phyloP scores from a whole-genome alignment of 2,329 filamentous ascomycete genomes.

The Colletotrichum cordylinicola region DNA sequence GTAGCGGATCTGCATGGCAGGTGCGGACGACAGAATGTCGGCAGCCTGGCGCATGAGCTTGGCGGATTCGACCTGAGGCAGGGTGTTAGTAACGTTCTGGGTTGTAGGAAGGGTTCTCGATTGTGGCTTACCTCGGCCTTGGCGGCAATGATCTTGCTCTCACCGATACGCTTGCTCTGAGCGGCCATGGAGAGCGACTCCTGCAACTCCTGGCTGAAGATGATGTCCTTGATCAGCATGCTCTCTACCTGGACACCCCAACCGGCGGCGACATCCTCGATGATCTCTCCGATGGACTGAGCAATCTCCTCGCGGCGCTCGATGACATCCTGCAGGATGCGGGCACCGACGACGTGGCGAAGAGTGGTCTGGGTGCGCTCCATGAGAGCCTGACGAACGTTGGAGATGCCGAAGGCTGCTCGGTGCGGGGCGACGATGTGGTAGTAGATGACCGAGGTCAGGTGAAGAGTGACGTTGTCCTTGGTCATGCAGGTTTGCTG shows the following conservation, averaged over 20 bases:
- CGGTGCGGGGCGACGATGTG: constrained; percentile 96
- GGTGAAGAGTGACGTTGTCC: constrained; percentile 93
- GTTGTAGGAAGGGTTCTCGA: background rate
- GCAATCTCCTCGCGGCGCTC: constrained; percentile 98
- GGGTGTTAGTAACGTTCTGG: background rate
- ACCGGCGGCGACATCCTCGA: constrained; percentile 90
- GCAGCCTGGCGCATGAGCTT: constrained; percentile 94
- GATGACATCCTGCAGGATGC: constrained; percentile 96
- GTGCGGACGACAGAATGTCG: constrained; percentile 88
- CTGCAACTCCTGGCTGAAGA: constrained; percentile 95
- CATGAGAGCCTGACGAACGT: constrained; percentile 93
- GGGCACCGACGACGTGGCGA: constrained; percentile 93
- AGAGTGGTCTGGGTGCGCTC: constrained; percentile 98
- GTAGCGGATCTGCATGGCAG: constrained; percentile 98
- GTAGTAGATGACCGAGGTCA: constrained; percentile 99
- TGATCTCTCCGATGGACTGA: constrained; percentile 93
- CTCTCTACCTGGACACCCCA: constrained; percentile 98
- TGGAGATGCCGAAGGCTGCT: constrained; percentile 93
- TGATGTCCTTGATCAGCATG: constrained; percentile 99
- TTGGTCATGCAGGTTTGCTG: constrained; percentile 99
- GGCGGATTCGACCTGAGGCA: constrained; percentile 77
- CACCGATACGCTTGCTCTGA: constrained; percentile 97
- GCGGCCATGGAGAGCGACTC: constrained; percentile 98
- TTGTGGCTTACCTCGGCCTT: constrained; percentile 72
- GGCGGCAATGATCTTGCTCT: constrained; percentile 97